phyloP scores from a whole-genome alignment of 2,329 filamentous ascomycete species.

The Cladosporium velox region DNA sequence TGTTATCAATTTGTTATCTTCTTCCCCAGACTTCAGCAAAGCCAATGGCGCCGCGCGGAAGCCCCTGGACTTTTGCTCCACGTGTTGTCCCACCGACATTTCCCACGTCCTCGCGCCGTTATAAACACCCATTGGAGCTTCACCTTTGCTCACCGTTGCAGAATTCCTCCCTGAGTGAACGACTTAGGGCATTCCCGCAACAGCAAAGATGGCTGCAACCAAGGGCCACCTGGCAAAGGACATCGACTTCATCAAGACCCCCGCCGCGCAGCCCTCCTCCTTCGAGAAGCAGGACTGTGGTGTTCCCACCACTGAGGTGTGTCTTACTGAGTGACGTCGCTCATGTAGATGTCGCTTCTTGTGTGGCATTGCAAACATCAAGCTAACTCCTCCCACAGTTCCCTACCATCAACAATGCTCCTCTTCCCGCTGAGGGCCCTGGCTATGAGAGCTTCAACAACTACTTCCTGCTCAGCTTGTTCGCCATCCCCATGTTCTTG shows the following conservation, averaged over 20 bases:
- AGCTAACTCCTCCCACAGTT: not conserved
- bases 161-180: not conserved
- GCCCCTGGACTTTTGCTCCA: not conserved
- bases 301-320: conserved; percentile 11
- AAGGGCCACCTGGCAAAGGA: conserved; percentile 13
- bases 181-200: not conserved
- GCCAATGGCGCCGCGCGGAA: conserved; percentile 1
- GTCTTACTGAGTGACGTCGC: not conserved
- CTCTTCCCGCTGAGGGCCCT: conserved; percentile 84
- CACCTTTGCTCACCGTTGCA: not conserved
- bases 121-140: not conserved
- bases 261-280: conserved; percentile 8
- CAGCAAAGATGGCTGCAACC: not conserved
- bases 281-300: conserved; percentile 11
- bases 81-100: conserved; percentile 8
- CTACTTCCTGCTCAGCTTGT: conserved; percentile 69
- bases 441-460: conserved; percentile 77
- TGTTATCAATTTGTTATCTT: not conserved
- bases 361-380: not conserved
- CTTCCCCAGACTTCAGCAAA: not conserved
- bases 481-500: conserved; percentile 74
- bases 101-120: not conserved
- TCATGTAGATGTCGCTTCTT: too few species aligned
- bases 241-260: conserved; percentile 19
- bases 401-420: conserved; percentile 49